These are phyloP conservation scores for Xylaria cubensis DNA, from an alignment of 495 filamentous ascomycete genomes.

Conservation along the genomic window DNA sequence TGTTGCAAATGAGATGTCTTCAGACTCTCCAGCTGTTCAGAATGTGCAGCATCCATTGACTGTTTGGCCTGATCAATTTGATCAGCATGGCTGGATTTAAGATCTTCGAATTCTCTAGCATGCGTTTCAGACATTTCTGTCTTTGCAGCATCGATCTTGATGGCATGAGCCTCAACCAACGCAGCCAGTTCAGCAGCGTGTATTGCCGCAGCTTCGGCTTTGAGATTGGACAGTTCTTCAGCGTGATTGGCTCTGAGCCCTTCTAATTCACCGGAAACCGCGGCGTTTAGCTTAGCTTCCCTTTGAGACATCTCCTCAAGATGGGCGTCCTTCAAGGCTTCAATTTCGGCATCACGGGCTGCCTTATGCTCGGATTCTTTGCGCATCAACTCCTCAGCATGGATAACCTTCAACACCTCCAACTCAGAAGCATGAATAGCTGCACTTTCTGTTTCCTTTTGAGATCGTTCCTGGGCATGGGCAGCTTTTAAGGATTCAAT, in stretches of 20 bases:
- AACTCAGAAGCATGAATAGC: slow-evolving; percentile 37
- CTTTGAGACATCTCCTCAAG: slow-evolving; percentile 30
- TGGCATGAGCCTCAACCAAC: slow-evolving; percentile 34
- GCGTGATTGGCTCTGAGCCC: slow-evolving; percentile 40
- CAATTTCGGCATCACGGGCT: slow-evolving; percentile 30
- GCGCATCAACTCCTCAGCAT: slow-evolving; percentile 44
- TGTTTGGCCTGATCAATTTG: slow-evolving; percentile 44
- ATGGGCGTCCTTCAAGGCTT: slow-evolving; percentile 37
- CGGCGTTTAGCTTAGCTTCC: slow-evolving; percentile 37
- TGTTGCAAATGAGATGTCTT: slow-evolving; percentile 45
- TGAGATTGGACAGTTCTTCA: slow-evolving; percentile 42
- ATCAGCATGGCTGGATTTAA: slow-evolving; percentile 48
- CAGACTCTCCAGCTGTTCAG: slow-evolving; percentile 45
- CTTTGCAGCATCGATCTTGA: slow-evolving; percentile 45
- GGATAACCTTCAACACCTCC: slow-evolving; percentile 38
- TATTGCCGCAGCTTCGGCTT: slow-evolving; percentile 39
- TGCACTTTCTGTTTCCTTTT: slow-evolving; percentile 33
- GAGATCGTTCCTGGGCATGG: slow-evolving; percentile 32
- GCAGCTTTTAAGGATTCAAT: slow-evolving; percentile 32
- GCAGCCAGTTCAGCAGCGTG: slow-evolving; percentile 37
- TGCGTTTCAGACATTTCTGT: slow-evolving; percentile 52
- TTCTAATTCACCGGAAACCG: slow-evolving; percentile 36
- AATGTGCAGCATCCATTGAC: slow-evolving; percentile 37
- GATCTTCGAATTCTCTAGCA: slow-evolving; percentile 53
- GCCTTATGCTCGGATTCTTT: slow-evolving; percentile 41